Percentiles rank a stretch among this genome's conserved stretches.
Conservation (phyloP, 2,329 filamentous ascomycete genomes). For the Colletotrichum lindemuthianum region DNA sequence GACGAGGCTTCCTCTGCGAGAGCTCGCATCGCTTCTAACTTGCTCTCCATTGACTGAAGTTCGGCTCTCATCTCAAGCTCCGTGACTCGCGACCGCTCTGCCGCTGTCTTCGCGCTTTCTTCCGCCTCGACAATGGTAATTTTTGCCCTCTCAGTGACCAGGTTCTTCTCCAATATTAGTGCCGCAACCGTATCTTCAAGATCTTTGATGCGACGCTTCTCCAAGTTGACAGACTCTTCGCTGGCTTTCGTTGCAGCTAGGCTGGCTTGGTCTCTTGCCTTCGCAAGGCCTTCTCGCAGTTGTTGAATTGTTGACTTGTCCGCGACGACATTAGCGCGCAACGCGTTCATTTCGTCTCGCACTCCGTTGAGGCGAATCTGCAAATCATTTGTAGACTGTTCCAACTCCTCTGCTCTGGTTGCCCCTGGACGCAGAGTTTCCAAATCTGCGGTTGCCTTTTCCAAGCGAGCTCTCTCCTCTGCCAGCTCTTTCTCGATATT, state of each 20-base stretch:
- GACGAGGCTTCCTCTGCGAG: constrained; percentile 91
- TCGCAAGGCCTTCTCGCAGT: constrained; percentile 75
- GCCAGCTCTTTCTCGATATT: constrained; percentile 73
- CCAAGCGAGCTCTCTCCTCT: constrained; percentile 67
- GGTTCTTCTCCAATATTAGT: constrained; percentile 81
- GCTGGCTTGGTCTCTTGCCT: constrained; percentile 73
- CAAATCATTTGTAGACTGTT: constrained; percentile 57
- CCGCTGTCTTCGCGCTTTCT: constrained; percentile 77
- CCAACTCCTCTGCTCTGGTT: constrained; percentile 61
- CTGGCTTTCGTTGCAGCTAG: constrained; percentile 73
- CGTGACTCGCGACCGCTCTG: constrained; percentile 72
- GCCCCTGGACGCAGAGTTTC: constrained; percentile 58
- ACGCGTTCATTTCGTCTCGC: constrained; percentile 58
- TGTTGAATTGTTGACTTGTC: constrained; percentile 74
- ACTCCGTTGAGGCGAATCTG: constrained; percentile 42
- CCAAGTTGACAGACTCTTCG: constrained; percentile 73
- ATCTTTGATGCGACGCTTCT: constrained; percentile 62
- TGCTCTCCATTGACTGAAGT: constrained; percentile 80
- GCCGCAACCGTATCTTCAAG: constrained; percentile 69
- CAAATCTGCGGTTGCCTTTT: constrained; percentile 65
- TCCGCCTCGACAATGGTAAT: constrained; percentile 75
- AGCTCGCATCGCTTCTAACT: constrained; percentile 86
- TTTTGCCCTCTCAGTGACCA: constrained; percentile 72
- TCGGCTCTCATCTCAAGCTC: constrained; percentile 87
- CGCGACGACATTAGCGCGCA: constrained; percentile 71